Conservation (phyloP, 2,329 filamentous ascomycete species). For the Botrytis paeoniae region DNA sequence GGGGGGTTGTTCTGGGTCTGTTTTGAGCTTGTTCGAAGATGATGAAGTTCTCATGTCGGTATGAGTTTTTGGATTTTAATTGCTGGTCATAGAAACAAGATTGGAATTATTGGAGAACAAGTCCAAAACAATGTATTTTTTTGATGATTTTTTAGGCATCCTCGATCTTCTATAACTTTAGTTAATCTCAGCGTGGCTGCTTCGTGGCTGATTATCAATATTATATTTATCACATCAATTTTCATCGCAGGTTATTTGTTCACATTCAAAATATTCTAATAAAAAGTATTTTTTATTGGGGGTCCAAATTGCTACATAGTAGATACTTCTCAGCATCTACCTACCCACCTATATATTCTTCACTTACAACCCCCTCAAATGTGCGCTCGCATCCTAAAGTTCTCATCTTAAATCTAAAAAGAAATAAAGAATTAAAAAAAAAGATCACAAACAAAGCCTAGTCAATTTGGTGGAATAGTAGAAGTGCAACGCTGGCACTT, state of each 20-base stretch:
- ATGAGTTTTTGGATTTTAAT: rapidly evolving
- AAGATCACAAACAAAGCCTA: background rate
- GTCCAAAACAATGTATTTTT: background rate
- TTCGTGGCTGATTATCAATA: no score
- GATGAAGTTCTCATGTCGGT: background rate
- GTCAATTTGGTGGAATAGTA: background rate
- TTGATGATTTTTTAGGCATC: rapidly evolving
- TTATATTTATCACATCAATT: background rate
- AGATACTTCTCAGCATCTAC: background rate
- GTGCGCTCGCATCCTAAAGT: background rate
- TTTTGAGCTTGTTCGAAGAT: background rate
- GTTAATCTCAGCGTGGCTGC: rapidly evolving
- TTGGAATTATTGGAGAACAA: background rate
- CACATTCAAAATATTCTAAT: background rate
- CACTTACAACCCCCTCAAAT: background rate
- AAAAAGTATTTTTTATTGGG: background rate
- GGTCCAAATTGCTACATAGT: background rate
- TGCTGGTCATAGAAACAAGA: rapidly evolving
- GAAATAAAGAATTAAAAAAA: background rate
- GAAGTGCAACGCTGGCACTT: background rate
- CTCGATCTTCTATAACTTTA: background rate
- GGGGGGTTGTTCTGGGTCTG: background rate
- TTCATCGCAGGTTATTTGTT: rapidly evolving
- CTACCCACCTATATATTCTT: background rate
- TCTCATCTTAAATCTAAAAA: background rate